Evolutionary conservation across 2,329 filamentous ascomycete species (phyloP), one percentile per base, ranked within the genome.

Genomic region (Aspergillus sp.): DNA sequence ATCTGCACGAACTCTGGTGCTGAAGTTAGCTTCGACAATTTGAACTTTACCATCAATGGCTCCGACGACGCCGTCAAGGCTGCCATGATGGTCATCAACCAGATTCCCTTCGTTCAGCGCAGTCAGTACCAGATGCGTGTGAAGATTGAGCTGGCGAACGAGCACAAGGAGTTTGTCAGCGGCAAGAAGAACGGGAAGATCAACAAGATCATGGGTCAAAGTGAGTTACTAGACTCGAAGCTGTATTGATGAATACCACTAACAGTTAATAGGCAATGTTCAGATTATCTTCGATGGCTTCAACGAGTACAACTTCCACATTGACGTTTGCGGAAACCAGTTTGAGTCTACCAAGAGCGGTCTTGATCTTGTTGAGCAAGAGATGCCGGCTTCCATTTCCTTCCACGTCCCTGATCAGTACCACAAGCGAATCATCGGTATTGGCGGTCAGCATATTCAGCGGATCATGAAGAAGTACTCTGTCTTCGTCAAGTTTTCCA

Each of bases 381-480:
- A 99, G 77, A 98, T 99, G 93, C 95, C 95, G 41, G 95, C 95
- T 33, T 96, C 95, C 9, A 98, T 99, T 71, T 98, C 95, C 0
- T 99, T 99, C 82, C 95, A 99, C 70, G 95, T 99, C 27, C 95
- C 95, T 3, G 95, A 99, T 69, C 95, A 98, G 76, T 99, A 99
- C 73, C 95, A 99, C 78, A 99, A 99, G 80, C 92, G 95, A 49
- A 99, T 99, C 70, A 99, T 99, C 63, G 95, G 95, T 52, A 98
- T 99, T 68, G 95, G 95, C 60, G 95, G 95, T 9, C 93, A 98
- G 73, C 95, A 99, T 71, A 99, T 99, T 66, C 95, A 99, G 76
- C 91, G 93, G 55, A 98, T 99, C 79, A 99, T 99, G 95, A 98
- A 99, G 82, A 98, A 98, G 78, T 96, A 99, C 77, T 98, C 95